These are phyloP conservation scores for Clathrospora elynae DNA, from an alignment of 2,329 filamentous ascomycete genomes.

Conservation along the genomic window DNA sequence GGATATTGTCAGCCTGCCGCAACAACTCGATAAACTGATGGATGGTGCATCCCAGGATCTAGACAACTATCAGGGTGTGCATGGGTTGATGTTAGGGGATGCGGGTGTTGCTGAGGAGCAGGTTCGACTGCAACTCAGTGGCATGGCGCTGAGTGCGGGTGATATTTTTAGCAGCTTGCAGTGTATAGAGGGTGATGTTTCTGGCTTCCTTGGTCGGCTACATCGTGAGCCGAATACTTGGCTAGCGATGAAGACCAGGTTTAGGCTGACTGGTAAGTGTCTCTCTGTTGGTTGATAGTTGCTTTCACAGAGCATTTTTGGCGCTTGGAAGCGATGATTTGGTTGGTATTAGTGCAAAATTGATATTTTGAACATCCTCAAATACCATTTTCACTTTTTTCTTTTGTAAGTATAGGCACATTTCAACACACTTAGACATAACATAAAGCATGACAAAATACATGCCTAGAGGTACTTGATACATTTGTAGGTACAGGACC, in stretches of 20 bases:
- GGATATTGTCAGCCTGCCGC: slow-evolving; percentile 4
- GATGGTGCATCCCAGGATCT: slow-evolving; percentile 12
- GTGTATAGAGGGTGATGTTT: slow-evolving; percentile 11
- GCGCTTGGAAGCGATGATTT: too few relatives aligned
- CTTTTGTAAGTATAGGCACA: too few relatives aligned
- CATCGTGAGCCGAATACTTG: slow-evolving; percentile 10
- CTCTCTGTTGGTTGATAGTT: slow-evolving; percentile 4
- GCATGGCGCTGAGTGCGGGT: slow-evolving; percentile 12
- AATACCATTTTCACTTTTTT: too few relatives aligned
- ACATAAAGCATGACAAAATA: too few relatives aligned
- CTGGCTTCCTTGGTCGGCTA: slow-evolving; percentile 11
- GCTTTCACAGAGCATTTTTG: too few relatives aligned
- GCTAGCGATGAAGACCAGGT: slow-evolving; percentile 9
- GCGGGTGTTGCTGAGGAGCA: slow-evolving; percentile 12
- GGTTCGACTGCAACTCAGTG: slow-evolving; percentile 10
- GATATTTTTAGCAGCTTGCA: slow-evolving; percentile 13
- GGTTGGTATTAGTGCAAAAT: too few relatives aligned
- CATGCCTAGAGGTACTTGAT: too few relatives aligned
- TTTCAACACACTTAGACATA: too few relatives aligned
- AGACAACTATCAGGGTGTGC: slow-evolving; percentile 11
- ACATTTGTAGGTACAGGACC: too few relatives aligned
- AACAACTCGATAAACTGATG: slow-evolving; percentile 9
- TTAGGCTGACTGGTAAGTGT: slow-evolving; percentile 1
- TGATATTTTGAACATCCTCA: too few relatives aligned
- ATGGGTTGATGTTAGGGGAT: slow-evolving; percentile 2